Percentiles rank a stretch among this genome's conserved stretches.
Conservation (phyloP, 1,284 basidiomycete species). For the Irpex sp. region DNA sequence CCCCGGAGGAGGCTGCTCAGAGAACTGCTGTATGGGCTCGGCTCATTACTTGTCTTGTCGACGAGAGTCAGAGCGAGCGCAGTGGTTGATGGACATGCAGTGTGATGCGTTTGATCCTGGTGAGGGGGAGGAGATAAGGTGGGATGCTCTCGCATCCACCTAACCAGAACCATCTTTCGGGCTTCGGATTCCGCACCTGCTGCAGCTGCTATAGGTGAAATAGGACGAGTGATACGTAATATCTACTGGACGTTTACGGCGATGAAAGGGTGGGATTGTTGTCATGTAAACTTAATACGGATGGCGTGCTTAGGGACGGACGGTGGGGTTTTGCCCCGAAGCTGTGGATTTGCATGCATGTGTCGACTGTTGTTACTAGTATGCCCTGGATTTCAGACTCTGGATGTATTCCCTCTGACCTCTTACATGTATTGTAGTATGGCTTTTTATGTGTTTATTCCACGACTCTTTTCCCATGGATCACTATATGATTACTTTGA, state of each 20-base stretch:
- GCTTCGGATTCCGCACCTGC: not conserved
- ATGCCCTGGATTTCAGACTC: not conserved
- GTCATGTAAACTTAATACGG: not conserved
- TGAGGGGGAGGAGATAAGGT: not conserved
- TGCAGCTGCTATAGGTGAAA: not conserved
- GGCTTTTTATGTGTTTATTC: not conserved
- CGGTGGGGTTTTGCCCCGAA: not conserved
- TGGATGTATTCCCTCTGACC: not conserved
- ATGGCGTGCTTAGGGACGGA: not conserved
- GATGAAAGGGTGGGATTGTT: not conserved
- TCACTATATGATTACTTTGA: too few species aligned
- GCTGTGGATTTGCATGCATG: not conserved
- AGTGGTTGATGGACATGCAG: slow-evolving; percentile 39
- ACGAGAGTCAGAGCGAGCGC: slow-evolving; percentile 37
- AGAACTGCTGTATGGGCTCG: slow-evolving; percentile 33
- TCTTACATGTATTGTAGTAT: not conserved
- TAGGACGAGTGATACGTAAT: too few species aligned
- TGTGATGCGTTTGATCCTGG: not conserved
- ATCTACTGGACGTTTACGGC: not conserved
- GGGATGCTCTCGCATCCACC: not conserved
- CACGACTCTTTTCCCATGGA: not conserved
- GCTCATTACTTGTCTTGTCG: slow-evolving; percentile 35
- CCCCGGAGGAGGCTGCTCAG: slow-evolving; percentile 21
- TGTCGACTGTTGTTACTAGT: not conserved
- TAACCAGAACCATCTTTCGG: not conserved